phyloP scores from a whole-genome alignment of 139 green algal genomes.

The Tetradesmus lagerheimii region DNA sequence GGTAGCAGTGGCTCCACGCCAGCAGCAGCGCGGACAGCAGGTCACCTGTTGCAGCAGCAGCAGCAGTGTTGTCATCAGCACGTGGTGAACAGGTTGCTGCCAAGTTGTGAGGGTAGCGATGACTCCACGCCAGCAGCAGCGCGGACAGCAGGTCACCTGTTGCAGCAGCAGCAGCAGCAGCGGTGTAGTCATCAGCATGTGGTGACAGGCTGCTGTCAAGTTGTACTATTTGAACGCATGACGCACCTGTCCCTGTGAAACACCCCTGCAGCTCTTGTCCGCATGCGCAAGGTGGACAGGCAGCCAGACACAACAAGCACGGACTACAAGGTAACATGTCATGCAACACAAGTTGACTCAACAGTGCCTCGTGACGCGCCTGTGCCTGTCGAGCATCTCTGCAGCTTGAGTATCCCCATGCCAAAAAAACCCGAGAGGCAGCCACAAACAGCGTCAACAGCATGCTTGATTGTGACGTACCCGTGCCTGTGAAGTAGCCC shows the following conservation, averaged over 20 bases:
- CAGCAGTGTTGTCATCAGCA: neutral
- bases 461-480: too few species aligned
- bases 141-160: slow-evolving; percentile 80
- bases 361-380: too few species aligned
- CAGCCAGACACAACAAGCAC: too few species aligned
- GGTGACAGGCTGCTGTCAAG: neutral
- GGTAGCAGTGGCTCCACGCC: neutral
- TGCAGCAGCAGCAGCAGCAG: slow-evolving; percentile 22
- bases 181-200: neutral
- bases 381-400: too few species aligned
- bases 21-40: neutral
- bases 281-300: too few species aligned
- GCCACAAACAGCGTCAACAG: too few species aligned
- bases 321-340: too few species aligned
- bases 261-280: too few species aligned
- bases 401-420: slow-evolving; percentile 70
- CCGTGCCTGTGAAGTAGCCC: slow-evolving; percentile 89
- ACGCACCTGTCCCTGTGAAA: too few species aligned
- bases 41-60: slow-evolving; percentile 2
- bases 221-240: too few species aligned
- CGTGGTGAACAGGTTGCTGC: neutral
- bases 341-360: too few species aligned
- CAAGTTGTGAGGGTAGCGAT: slow-evolving; percentile 71
- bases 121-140: slow-evolving; percentile 78
- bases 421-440: slow-evolving; percentile 48